Percentiles rank a stretch among this genome's conserved stretches.
Evolutionary conservation across 1,139 yeast genomes (phyloP).

Genomic region (Yamadazyma epiphylla): DNA sequence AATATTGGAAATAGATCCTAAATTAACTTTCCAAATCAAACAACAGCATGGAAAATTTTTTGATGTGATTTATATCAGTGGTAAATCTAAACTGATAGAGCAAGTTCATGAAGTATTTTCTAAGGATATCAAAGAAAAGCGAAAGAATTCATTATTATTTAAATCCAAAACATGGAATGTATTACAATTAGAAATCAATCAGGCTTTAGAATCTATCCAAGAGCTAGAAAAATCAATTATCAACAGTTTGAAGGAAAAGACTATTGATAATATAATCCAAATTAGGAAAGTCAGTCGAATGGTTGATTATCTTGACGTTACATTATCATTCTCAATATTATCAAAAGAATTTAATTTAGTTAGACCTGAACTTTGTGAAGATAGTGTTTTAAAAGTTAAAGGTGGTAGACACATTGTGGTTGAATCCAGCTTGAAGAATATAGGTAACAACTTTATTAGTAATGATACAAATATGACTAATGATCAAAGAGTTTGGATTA

Average conservation of each 20-base stretch:
- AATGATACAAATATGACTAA: conserved; percentile 46
- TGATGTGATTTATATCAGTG: conserved; percentile 33
- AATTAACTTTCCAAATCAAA: conserved; percentile 24
- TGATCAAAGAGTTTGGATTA: conserved; percentile 52
- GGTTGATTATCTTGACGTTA: conserved; percentile 69
- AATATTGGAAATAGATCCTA: conserved; percentile 25
- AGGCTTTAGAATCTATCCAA: conserved; percentile 22
- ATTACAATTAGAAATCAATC: conserved; percentile 24
- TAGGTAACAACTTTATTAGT: conserved; percentile 52
- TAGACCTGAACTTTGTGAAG: conserved; percentile 60
- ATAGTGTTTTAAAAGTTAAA: conserved; percentile 37
- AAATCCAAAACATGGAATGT: conserved; percentile 32
- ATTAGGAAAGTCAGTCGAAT: conserved; percentile 45
- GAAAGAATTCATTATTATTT: conserved; percentile 26
- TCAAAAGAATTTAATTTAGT: conserved; percentile 63
- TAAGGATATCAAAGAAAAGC: conserved; percentile 22
- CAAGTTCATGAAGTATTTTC: conserved; percentile 12
- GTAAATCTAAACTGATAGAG: conserved; percentile 26
- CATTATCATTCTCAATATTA: conserved; percentile 66
- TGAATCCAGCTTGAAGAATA: conserved; percentile 62
- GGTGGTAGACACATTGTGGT: conserved; percentile 88
- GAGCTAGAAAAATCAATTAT: conserved; percentile 45
- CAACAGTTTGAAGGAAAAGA: conserved; percentile 32
- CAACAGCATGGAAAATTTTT: conserved; percentile 26
- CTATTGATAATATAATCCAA: conserved; percentile 31